Percentiles rank a stretch among this genome's conserved stretches.
Conservation (phyloP, 768 basidiomycete species). For the Mycena vitilis region DNA sequence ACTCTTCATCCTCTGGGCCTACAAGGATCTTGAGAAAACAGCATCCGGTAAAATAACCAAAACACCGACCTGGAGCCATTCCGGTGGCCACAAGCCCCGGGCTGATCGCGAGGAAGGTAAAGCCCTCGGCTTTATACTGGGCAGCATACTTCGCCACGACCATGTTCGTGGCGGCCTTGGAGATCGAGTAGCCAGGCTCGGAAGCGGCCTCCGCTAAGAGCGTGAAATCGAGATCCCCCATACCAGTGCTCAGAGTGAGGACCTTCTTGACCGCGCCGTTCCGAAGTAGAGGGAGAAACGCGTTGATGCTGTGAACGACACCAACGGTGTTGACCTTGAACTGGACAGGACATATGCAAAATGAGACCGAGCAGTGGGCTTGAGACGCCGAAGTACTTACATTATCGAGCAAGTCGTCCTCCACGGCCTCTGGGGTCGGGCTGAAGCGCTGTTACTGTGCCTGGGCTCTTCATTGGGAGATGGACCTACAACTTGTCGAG, state of each 20-base stretch:
- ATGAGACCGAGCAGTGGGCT: neutral
- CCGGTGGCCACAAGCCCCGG: slow-evolving; percentile 52
- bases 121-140: slow-evolving; percentile 45
- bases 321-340: slow-evolving; percentile 4
- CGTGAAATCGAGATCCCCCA: slow-evolving; percentile 42
- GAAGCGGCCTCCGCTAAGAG: slow-evolving; percentile 25
- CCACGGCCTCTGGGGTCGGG: neutral
- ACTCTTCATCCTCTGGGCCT: neutral
- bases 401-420: slow-evolving; percentile 2
- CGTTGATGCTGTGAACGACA: neutral
- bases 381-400: neutral
- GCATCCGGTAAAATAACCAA: neutral
- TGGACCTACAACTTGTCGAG: too few relatives aligned
- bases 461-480: too few relatives aligned
- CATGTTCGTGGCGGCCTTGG: slow-evolving; percentile 54
- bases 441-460: neutral
- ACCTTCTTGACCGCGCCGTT: slow-evolving; percentile 40
- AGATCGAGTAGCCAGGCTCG: slow-evolving; percentile 45
- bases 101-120: slow-evolving; percentile 51
- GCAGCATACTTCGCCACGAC: slow-evolving; percentile 51
- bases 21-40: neutral
- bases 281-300: neutral
- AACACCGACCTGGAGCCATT: slow-evolving; percentile 4
- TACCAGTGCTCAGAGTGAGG: slow-evolving; percentile 45
- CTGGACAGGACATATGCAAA: neutral